Base-by-base conservation (phyloP, 805 yeast species). In the Kurtzmaniella cleridarum region DNA sequence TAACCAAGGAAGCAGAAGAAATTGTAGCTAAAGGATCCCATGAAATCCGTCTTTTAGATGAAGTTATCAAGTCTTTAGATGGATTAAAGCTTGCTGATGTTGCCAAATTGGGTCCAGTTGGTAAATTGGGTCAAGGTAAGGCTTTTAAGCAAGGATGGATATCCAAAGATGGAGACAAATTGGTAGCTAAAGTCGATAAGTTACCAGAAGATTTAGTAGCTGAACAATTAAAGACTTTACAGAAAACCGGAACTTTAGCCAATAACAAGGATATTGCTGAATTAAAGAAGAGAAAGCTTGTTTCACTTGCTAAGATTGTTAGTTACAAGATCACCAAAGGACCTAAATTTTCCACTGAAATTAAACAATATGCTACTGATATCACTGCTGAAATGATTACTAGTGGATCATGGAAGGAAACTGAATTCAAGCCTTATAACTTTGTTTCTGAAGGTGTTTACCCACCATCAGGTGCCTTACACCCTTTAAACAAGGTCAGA, bases 61-160 rank as follows among this genome's bases (percentile, higher is more conserved):
- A 81, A 57, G 88, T 93, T 33, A 70, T 84, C 40, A 75, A 79
- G 51, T 70, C 82, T 34, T 63, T 90, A 36, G 95, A 84, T 41
- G 89, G 91, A 28, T 73, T 93, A 53, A 86, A 84, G 56, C 81
- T 93, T 51, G 60, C 84, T 17, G 97, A 91, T 39, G 86, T 84
- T 39, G 59, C 79, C 40, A 75, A 82, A 48, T 70, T 91, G 65
- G 97, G 97, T 41, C 69, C 79, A 38, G 79, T 79, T 43, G 98
- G 97, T 46, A 81, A 82, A 51, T 75, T 91, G 47, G 99, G 98
- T 46, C 98, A 93, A 69, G 95, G 95, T 51, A 81, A 90, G 55
- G 99, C 98, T 13, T 95, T 93, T 76, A 91, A 89, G 65, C 90
- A 90, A 62, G 95, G 95, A 31, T 93, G 99, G 99, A 81, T 93